These are phyloP conservation scores for Podaxis sp. DNA, from an alignment of 768 basidiomycete genomes.

Conservation along the genomic window DNA sequence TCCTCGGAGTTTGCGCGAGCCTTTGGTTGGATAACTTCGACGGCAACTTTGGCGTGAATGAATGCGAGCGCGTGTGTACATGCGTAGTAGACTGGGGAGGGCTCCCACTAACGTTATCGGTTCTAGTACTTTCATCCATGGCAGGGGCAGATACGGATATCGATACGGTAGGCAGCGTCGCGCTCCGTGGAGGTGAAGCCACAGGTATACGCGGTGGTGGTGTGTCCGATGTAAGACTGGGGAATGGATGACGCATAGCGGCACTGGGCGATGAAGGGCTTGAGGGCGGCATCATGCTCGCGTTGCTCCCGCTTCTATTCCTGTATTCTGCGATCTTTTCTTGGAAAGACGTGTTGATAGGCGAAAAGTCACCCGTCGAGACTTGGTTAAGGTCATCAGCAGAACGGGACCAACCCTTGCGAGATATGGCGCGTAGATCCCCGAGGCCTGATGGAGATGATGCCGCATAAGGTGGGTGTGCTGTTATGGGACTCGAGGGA, in stretches of 20 bases:
- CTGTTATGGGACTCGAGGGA: conserved; percentile 34
- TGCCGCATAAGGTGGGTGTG: conserved; percentile 18
- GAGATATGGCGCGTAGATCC: conserved; percentile 67
- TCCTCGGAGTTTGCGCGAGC: conserved; percentile 39
- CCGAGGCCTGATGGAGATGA: conserved; percentile 37
- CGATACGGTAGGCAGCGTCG: conserved; percentile 38
- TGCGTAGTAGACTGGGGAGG: conserved; percentile 30
- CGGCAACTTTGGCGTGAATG: conserved; percentile 69
- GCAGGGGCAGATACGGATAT: conserved; percentile 48
- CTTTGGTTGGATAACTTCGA: conserved; percentile 60
- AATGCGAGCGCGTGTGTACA: conserved; percentile 63
- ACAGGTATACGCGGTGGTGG: conserved; percentile 25
- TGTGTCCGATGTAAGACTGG: conserved; percentile 31
- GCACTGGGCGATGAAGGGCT: conserved; percentile 33
- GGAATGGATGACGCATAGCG: conserved; percentile 40
- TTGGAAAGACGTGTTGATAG: conserved; percentile 51
- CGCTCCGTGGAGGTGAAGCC: conserved; percentile 27
- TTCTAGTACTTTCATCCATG: conserved; percentile 26
- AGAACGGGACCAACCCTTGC: conserved; percentile 76
- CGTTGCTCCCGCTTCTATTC: conserved; percentile 53
- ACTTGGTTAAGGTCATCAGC: conserved; percentile 74
- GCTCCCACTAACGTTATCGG: background rate
- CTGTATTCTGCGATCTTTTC: conserved; percentile 68
- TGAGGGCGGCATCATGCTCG: conserved; percentile 38
- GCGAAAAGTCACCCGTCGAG: conserved; percentile 31